Percentiles rank a stretch among this genome's conserved stretches.
These are phyloP conservation scores for Periglandula ipomoeae DNA, from an alignment of 2,329 filamentous ascomycete species.

Conservation along the genomic window DNA sequence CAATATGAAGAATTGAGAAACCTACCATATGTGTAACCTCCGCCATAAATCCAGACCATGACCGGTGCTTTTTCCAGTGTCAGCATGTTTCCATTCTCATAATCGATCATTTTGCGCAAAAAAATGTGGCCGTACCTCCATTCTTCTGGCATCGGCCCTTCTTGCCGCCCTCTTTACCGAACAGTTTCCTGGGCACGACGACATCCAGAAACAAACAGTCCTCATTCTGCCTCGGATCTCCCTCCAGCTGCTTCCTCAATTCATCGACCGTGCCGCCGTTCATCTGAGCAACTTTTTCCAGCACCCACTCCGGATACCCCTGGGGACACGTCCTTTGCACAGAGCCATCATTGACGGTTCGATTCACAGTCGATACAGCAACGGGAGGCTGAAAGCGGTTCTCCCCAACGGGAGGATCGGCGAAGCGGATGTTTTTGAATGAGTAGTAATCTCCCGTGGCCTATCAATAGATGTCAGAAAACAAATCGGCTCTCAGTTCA, in stretches of 20 bases:
- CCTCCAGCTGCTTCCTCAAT: conserved; percentile 1
- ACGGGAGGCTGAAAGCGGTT: conserved; percentile 23
- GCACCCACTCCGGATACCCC: conserved; percentile 13
- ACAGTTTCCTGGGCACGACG: conserved; percentile 29
- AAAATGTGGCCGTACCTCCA: too few species aligned
- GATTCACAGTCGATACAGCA: conserved; percentile 15
- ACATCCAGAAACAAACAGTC: conserved; percentile 39
- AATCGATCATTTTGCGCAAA: too few species aligned
- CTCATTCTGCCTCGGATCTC: conserved; percentile 17
- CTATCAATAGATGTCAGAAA: conserved; percentile 6
- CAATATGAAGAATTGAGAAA: too few species aligned
- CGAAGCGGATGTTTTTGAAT: conserved; percentile 28
- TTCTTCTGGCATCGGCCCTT: too few species aligned
- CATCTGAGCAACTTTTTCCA: conserved; percentile 3
- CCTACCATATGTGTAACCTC: too few species aligned
- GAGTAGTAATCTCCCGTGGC: conserved; percentile 21
- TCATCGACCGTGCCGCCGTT: not conserved
- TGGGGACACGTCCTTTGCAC: conserved; percentile 14
- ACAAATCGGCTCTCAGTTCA: too few species aligned
- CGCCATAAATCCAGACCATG: too few species aligned
- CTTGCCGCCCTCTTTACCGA: conserved; percentile 12
- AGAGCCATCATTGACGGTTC: conserved; percentile 19
- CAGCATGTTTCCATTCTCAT: too few species aligned
- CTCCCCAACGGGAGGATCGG: conserved; percentile 21
- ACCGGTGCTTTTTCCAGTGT: too few species aligned